Percentiles rank a stretch among this genome's conserved stretches.
Conservation (phyloP, 768 basidiomycete genomes). For the Nidularia sp. region DNA sequence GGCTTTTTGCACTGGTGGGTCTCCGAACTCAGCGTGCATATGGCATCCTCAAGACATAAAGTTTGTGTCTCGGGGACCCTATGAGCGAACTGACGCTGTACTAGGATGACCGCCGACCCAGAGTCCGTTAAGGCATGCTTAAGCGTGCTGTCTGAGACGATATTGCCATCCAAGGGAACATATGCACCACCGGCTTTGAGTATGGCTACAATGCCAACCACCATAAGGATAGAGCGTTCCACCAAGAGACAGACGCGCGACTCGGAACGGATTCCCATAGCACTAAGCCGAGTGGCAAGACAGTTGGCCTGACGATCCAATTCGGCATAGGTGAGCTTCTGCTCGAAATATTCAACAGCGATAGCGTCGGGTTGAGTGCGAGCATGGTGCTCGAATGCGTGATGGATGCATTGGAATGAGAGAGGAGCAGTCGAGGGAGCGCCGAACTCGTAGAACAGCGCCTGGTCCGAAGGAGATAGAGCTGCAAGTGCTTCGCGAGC, state of each 20-base stretch:
- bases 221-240: constrained; percentile 49
- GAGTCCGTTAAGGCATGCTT: constrained; percentile 49
- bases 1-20: constrained; percentile 27
- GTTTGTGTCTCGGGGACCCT: constrained; percentile 25
- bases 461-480: constrained; percentile 36
- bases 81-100: constrained; percentile 34
- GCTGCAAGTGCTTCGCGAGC: constrained; percentile 16
- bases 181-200: constrained; percentile 59
- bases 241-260: constrained; percentile 52
- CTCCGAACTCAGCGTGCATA: constrained; percentile 16
- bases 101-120: constrained; percentile 34
- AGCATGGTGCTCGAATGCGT: constrained; percentile 49
- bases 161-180: constrained; percentile 54
- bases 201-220: constrained; percentile 48
- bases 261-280: constrained; percentile 37
- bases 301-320: constrained; percentile 45
- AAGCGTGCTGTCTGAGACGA: constrained; percentile 52
- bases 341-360: constrained; percentile 46
- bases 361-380: constrained; percentile 31
- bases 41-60: constrained; percentile 26
- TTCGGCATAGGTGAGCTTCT: constrained; percentile 45
- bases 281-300: constrained; percentile 39
- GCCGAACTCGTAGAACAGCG: constrained; percentile 41
- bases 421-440: constrained; percentile 28
- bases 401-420: constrained; percentile 49